Conservation (phyloP, 805 yeast genomes). For the Yarrowia alimentaria region DNA sequence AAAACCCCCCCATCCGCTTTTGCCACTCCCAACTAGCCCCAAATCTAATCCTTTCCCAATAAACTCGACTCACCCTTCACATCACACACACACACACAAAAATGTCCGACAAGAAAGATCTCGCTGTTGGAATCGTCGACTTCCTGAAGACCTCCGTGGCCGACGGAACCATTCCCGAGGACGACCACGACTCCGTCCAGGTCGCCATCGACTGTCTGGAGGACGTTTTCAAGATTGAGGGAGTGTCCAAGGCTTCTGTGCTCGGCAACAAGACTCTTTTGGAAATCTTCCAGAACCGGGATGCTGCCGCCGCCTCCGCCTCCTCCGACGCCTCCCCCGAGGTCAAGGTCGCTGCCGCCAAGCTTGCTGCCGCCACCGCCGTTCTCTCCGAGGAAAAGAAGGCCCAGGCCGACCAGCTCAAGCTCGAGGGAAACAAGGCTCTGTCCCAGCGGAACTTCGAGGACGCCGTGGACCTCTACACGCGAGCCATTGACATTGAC, state of each 20-base stretch:
- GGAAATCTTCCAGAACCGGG: conserved; percentile 45
- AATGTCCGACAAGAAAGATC: conserved; percentile 34
- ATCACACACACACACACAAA: background rate
- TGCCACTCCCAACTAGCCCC: background rate
- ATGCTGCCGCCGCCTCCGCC: conserved; percentile 31
- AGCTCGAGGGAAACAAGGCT: conserved; percentile 83
- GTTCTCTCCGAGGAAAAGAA: conserved; percentile 47
- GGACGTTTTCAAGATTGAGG: conserved; percentile 74
- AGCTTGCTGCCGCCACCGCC: conserved; percentile 23
- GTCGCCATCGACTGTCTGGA: conserved; percentile 91
- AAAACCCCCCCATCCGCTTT: no score
- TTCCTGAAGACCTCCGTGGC: conserved; percentile 61
- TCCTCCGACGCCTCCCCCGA: conserved; percentile 2
- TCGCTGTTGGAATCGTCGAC: conserved; percentile 69
- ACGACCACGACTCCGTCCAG: conserved; percentile 82
- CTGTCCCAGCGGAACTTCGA: conserved; percentile 75
- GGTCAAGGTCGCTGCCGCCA: conserved; percentile 4
- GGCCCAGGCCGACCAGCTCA: conserved; percentile 77
- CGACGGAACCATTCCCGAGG: conserved; percentile 66
- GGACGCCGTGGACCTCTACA: conserved; percentile 71
- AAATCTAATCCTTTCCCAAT: background rate
- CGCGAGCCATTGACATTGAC: conserved; percentile 70
- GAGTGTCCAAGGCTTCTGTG: conserved; percentile 41
- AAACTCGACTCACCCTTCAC: background rate
- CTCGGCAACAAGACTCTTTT: conserved; percentile 45